These are phyloP conservation scores for Penstemon davidsonii DNA, from an alignment of 257 asterid genomes.

Conservation along the genomic window DNA sequence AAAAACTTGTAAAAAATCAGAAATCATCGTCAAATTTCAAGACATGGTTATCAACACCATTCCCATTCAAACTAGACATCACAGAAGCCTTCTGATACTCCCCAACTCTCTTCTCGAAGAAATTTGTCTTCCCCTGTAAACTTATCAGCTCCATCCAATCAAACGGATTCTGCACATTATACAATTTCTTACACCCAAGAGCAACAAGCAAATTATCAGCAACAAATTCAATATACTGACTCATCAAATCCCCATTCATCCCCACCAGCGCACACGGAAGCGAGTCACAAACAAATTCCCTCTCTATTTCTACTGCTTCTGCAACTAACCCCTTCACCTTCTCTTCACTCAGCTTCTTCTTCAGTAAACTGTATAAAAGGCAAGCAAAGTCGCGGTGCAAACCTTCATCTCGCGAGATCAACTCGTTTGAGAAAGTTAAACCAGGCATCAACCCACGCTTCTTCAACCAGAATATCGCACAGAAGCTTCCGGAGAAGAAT, in stretches of 20 bases:
- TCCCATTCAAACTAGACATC: conserved; percentile 62
- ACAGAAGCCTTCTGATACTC: conserved; percentile 92
- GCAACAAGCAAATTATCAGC: conserved; percentile 74
- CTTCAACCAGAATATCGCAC: conserved; percentile 87
- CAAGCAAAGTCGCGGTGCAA: conserved; percentile 95
- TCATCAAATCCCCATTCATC: conserved; percentile 78
- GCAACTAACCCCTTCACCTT: conserved; percentile 56
- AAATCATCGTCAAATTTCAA: conserved; percentile 60
- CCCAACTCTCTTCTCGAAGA: conserved; percentile 95
- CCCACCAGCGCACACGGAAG: conserved; percentile 85
- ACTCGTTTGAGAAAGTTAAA: conserved; percentile 73
- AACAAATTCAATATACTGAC: conserved; percentile 77
- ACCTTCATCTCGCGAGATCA: conserved; percentile 88
- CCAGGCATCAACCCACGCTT: conserved; percentile 93
- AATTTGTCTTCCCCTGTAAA: conserved; percentile 90
- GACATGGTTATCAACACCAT: conserved; percentile 41
- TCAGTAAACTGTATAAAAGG: conserved; percentile 65
- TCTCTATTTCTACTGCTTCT: conserved; percentile 76
- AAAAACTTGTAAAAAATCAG: conserved; percentile 11
- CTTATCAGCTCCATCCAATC: conserved; percentile 99
- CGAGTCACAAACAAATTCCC: conserved; percentile 84
- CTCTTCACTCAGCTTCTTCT: conserved; percentile 70
- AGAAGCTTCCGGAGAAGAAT: conserved; percentile 89
- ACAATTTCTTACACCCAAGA: conserved; percentile 66
- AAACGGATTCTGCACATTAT: conserved; percentile 67